Percentiles rank a stretch among this genome's conserved stretches.
phyloP scores from a whole-genome alignment of 2,329 filamentous ascomycete species.

The Exophiala alcalophila region DNA sequence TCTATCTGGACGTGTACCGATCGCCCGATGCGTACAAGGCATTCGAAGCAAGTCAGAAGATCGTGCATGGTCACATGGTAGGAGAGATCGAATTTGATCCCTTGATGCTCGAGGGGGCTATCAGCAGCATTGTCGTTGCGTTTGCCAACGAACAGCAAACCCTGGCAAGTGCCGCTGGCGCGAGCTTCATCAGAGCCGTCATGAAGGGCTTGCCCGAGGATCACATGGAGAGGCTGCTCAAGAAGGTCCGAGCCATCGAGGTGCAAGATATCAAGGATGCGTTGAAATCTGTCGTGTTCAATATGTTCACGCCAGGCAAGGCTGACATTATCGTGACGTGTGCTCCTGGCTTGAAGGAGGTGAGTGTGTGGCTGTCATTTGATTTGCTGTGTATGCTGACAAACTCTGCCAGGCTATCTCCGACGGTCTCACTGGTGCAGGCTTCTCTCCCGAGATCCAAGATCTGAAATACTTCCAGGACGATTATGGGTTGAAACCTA shows the following conservation, averaged over 20 bases:
- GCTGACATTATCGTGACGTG: slow-evolving; percentile 88
- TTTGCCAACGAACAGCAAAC: slow-evolving; percentile 88
- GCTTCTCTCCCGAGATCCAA: slow-evolving; percentile 75
- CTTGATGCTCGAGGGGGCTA: slow-evolving; percentile 80
- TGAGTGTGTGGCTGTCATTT: slow-evolving; percentile 46
- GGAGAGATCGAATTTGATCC: slow-evolving; percentile 72
- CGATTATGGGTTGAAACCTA: slow-evolving; percentile 75
- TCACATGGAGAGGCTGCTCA: slow-evolving; percentile 74
- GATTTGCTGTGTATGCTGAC: slow-evolving; percentile 14
- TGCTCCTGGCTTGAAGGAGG: slow-evolving; percentile 78
- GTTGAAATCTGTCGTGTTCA: slow-evolving; percentile 71
- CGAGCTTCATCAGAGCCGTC: slow-evolving; percentile 79
- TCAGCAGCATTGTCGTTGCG: slow-evolving; percentile 80
- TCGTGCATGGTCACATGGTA: slow-evolving; percentile 70
- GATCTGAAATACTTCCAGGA: slow-evolving; percentile 79
- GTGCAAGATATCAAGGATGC: slow-evolving; percentile 72
- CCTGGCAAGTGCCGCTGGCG: slow-evolving; percentile 74
- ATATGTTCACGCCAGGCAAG: slow-evolving; percentile 74
- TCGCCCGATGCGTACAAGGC: slow-evolving; percentile 87
- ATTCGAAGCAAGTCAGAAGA: slow-evolving; percentile 70
- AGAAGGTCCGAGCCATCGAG: slow-evolving; percentile 70
- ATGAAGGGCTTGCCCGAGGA: slow-evolving; percentile 71
- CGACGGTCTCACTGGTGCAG: slow-evolving; percentile 68
- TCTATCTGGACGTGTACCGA: slow-evolving; percentile 84
- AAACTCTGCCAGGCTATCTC: slow-evolving; percentile 61